A percentile compares a stretch with the other conserved stretches of the same genome.
Evolutionary conservation across 768 basidiomycete species (phyloP).

Genomic region (Trichaptum fuscoviolaceum): DNA sequence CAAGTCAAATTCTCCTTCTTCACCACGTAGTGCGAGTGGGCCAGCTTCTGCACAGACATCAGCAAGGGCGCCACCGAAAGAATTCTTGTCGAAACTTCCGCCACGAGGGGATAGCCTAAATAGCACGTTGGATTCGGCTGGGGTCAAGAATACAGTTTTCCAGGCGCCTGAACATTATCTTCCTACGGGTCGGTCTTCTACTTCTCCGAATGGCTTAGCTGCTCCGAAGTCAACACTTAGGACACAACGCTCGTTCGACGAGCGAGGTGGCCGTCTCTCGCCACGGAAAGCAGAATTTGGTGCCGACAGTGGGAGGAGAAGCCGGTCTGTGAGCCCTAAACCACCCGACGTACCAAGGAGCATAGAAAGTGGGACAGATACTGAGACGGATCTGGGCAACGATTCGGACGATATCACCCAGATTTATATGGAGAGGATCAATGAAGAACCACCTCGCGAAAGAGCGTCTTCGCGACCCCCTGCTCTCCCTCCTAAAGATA

Average conservation of each 20-base stretch:
- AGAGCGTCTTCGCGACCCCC: slow-evolving; percentile 27
- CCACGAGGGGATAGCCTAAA: background rate
- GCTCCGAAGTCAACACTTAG: slow-evolving; percentile 2
- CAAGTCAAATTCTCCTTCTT: background rate
- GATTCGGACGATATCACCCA: slow-evolving; percentile 27
- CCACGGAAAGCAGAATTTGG: slow-evolving; percentile 11
- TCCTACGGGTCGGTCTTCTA: background rate
- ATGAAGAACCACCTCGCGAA: slow-evolving; percentile 19
- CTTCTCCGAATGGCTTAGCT: background rate
- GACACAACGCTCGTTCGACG: slow-evolving; percentile 21
- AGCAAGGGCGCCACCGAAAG: background rate
- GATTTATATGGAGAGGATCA: slow-evolving; percentile 7
- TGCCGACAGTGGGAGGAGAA: background rate
- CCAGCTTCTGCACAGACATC: background rate
- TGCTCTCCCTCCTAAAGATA: slow-evolving; percentile 41
- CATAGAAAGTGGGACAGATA: slow-evolving; percentile 72
- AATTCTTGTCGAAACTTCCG: background rate
- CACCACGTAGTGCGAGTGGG: background rate
- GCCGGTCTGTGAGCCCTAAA: background rate
- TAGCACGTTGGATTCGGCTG: background rate
- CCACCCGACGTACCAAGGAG: slow-evolving; percentile 58
- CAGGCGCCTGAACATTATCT: background rate
- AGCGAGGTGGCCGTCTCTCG: slow-evolving; percentile 16
- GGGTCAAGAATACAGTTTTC: background rate
- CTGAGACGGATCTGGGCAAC: slow-evolving; percentile 46